Evolutionary conservation across 164 flowering plant genomes (phyloP), one percentile per base, ranked within the genome.

Genomic region (Kalanchoe fedtschenkoi): DNA sequence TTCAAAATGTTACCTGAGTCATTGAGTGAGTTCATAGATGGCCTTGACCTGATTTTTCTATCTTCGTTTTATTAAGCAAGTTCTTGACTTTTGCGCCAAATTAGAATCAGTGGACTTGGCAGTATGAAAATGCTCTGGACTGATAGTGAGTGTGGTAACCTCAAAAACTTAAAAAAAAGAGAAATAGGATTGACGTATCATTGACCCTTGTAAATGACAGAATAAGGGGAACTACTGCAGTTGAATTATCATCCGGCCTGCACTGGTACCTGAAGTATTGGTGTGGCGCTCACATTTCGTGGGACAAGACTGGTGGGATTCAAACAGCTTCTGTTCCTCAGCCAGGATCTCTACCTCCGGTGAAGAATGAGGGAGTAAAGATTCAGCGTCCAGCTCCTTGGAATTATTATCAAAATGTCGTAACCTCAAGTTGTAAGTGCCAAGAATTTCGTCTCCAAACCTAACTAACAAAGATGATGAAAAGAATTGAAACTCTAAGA

Each of bases 391-490:
- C 96, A 58, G 86, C 85, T 39, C 96, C 98, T 51, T 92, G 89
- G 96, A 92, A 82, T 69, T 92, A 92, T 71, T 92, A 92, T 69
- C 96, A 89, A 75, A 92, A 92, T 78, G 98, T 89, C 68, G 98
- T 92, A 42, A 88, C 98, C 47, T 88, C 96, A 42, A 89, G 96
- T 72, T 92, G 98, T 92, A 72, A 77, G 98, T 74, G 62, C 22
- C 53, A 21, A 39, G 3, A 24, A 22, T 62, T 43, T 21, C 0
- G 38, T 63, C 39, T 7, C 59, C 38, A 53, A 22, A 3, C 38
- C 41, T 17, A 26, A 17, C 28, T 34, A n/a, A 19, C 6, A 44
- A 44, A 44, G 24, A 44, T 44, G 51, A 37, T 37, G 11, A 37
- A 9, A 2, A 37, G 39, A 37, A 37, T 15, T 37, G 39, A 2